These are phyloP conservation scores for Dothideomycetes sp. DNA, from an alignment of 2,329 filamentous ascomycete genomes.

Conservation along the genomic window DNA sequence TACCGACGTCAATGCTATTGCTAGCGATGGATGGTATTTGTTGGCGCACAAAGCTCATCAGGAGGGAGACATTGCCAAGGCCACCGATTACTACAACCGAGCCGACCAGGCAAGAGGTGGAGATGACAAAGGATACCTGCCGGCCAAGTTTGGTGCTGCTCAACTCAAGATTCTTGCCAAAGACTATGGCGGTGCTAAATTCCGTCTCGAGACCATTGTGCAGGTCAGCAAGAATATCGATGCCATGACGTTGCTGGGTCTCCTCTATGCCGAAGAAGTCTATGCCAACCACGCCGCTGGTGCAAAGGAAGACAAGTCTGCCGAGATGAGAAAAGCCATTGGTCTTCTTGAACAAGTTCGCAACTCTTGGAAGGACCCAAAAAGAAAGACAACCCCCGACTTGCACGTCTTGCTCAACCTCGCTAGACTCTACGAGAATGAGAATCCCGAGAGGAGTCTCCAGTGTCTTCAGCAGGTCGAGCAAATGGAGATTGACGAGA, in stretches of 20 bases:
- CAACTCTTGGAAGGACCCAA: slow-evolving; percentile 83
- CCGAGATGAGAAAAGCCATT: slow-evolving; percentile 79
- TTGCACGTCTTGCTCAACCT: slow-evolving; percentile 84
- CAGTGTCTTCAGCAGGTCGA: slow-evolving; percentile 90
- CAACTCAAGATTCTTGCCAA: slow-evolving; percentile 79
- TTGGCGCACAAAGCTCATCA: slow-evolving; percentile 88
- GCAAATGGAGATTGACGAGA: slow-evolving; percentile 73
- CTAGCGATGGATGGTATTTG: slow-evolving; percentile 95
- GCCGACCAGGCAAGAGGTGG: slow-evolving; percentile 89
- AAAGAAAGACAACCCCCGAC: slow-evolving; percentile 72
- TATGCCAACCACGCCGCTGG: slow-evolving; percentile 66
- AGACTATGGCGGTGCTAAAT: slow-evolving; percentile 84
- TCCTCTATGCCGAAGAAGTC: slow-evolving; percentile 87
- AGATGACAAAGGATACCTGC: slow-evolving; percentile 80
- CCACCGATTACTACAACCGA: slow-evolving; percentile 77
- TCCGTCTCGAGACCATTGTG: slow-evolving; percentile 87
- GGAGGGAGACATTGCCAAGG: slow-evolving; percentile 62
- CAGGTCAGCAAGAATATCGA: slow-evolving; percentile 76
- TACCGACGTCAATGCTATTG: slow-evolving; percentile 92
- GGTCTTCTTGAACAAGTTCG: slow-evolving; percentile 75
- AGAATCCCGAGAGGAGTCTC: slow-evolving; percentile 80
- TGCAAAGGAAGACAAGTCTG: slow-evolving; percentile 75
- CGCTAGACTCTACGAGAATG: slow-evolving; percentile 78
- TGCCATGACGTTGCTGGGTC: slow-evolving; percentile 84
- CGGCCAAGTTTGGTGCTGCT: slow-evolving; percentile 88